phyloP scores from a whole-genome alignment of 495 filamentous ascomycete species.

The Aspergillus taichungensis region DNA sequence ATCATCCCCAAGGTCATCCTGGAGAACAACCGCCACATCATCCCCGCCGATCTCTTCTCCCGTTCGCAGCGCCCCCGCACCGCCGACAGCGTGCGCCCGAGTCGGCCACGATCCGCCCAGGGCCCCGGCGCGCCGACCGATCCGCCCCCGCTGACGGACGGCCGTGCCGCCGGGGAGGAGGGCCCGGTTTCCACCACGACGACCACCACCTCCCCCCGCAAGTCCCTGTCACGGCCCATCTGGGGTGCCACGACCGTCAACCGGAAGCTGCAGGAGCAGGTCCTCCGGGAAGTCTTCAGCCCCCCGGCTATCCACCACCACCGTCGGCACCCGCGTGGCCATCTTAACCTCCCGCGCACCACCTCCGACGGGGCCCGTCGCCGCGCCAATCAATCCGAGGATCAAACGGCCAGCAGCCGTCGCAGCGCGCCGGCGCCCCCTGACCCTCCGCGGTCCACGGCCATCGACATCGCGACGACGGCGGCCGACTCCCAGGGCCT shows the following conservation, averaged over 20 bases:
- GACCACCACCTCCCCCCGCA: constrained; percentile 17
- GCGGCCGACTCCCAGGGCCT: constrained; percentile 20
- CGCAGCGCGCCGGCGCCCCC: constrained; percentile 8
- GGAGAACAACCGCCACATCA: constrained; percentile 91
- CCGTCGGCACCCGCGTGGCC: constrained; percentile 52
- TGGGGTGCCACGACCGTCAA: constrained; percentile 98
- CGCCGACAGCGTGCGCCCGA: constrained; percentile 14
- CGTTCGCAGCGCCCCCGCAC: constrained; percentile 23
- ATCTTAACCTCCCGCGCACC: constrained; percentile 44
- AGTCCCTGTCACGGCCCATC: constrained; percentile 45
- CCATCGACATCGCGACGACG: constrained; percentile 22
- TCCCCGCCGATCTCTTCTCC: constrained; percentile 71
- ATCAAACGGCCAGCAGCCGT: constrained; percentile 19
- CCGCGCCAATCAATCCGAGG: constrained; percentile 26
- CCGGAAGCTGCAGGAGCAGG: constrained; percentile 76
- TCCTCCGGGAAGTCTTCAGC: constrained; percentile 88
- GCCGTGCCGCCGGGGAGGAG: not conserved
- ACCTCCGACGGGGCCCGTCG: constrained; percentile 27
- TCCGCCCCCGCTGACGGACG: not conserved
- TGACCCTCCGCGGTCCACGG: constrained; percentile 14
- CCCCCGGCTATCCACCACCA: constrained; percentile 69
- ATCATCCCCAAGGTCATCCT: constrained; percentile 87
- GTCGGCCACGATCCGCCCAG: constrained; percentile 11
- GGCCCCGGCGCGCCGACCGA: constrained; percentile 8
- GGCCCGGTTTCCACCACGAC: constrained; percentile 1